Conservation (phyloP, 2,329 filamentous ascomycete genomes). For the Cytospora piceicola region DNA sequence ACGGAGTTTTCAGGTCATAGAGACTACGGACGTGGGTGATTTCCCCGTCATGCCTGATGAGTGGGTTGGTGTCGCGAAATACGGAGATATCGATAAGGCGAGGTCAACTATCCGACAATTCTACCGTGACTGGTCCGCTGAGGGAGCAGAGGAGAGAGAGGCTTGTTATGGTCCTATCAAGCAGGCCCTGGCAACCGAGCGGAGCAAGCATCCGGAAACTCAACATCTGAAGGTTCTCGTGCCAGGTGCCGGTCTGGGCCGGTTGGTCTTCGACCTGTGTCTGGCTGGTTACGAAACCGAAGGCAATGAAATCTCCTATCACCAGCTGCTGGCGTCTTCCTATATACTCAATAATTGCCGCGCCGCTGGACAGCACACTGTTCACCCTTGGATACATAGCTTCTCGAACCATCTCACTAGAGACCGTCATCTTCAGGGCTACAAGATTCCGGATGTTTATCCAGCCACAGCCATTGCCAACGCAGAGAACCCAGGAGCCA, state of each 20-base stretch:
- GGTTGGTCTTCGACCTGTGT: constrained; percentile 87
- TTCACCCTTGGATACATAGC: constrained; percentile 84
- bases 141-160: constrained; percentile 74
- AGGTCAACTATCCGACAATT: constrained; percentile 91
- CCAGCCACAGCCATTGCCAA: constrained; percentile 59
- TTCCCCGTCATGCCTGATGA: constrained; percentile 57
- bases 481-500: constrained; percentile 56
- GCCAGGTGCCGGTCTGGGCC: constrained; percentile 85
- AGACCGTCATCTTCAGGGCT: constrained; percentile 72
- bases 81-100: constrained; percentile 84
- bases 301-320: constrained; percentile 96
- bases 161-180: constrained; percentile 78
- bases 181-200: constrained; percentile 61
- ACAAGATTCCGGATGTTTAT: constrained; percentile 80
- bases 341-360: constrained; percentile 73
- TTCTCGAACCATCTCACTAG: constrained; percentile 85
- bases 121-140: constrained; percentile 90
- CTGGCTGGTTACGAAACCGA: constrained; percentile 73
- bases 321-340: constrained; percentile 86
- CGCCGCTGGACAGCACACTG: constrained; percentile 63
- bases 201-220: constrained; percentile 34
- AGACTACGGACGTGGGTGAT: constrained; percentile 42
- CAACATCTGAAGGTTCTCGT: constrained; percentile 70
- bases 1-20: constrained; percentile 62
- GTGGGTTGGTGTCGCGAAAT: constrained; percentile 73